Evolutionary conservation across 768 basidiomycete species (phyloP), one percentile per base, ranked within the genome.

Genomic region (Tephrocybe sp.): DNA sequence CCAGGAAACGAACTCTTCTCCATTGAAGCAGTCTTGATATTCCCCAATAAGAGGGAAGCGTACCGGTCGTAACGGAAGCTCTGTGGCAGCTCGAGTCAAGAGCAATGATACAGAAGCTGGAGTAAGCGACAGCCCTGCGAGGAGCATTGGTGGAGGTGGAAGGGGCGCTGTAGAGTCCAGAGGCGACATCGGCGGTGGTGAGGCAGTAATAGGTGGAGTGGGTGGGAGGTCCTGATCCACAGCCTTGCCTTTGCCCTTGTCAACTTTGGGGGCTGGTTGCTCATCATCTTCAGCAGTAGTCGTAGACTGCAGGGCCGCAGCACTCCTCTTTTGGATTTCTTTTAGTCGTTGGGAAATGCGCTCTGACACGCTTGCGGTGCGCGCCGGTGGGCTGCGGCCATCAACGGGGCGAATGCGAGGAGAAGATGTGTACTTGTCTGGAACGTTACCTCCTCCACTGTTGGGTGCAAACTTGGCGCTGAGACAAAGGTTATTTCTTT

Each of bases 381-480:
- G 78, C 45, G 79, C 74, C 1, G 82, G 85, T 24, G 78, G 67
- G 0, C 68, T 60, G 15, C 81, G 80, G 46, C 74, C 69, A 48
- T 85, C 84, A 12, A 68, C 73, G 4, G 88, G 85, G 5, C 73
- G 70, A 9, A 83, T 64, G 46, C 80, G 78, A 9, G 91, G 89
- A 15, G 91, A 92, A n/a, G 74, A 77, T 1, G 92, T 93, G 65
- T 88, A 93, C 54, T 80, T 84, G 67, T 94, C 91, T 29, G 74
- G 69, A 12, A 73, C 37, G 10, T 36, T 57, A 43, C 76, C 76
- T 39, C 70, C 68, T 39, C 70, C 68, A 48, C 61, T 68, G 59
- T 78, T 84, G 6, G 93, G 93, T 5, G 91, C 91, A 60, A 95
- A 95, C 61, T 90, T 91, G 34, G 81, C 89, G 64, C 93, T 95